Conservation (phyloP, 1,284 basidiomycete species). For the Ceraceosorus bombacis region DNA sequence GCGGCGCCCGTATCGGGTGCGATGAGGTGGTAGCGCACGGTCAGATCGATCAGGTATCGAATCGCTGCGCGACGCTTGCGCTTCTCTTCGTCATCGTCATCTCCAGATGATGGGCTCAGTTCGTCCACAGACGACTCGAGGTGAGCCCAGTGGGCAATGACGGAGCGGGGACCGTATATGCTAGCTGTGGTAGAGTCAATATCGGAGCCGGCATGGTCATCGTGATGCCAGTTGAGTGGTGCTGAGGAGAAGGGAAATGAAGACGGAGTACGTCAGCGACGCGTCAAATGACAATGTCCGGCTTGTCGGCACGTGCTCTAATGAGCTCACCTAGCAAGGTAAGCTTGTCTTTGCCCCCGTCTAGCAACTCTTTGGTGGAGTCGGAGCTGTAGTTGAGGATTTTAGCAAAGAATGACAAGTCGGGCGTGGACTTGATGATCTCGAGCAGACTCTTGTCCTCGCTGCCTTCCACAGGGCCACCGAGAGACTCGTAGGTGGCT, state of each 20-base stretch:
- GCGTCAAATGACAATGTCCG: not conserved
- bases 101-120: slow-evolving; percentile 6
- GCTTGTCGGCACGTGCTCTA: not conserved
- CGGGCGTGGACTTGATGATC: slow-evolving; percentile 22
- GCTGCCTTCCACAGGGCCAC: too few species aligned
- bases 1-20: slow-evolving; percentile 46
- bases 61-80: slow-evolving; percentile 54
- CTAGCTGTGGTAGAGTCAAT: slow-evolving; percentile 10
- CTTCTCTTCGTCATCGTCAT: slow-evolving; percentile 52
- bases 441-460: slow-evolving; percentile 30
- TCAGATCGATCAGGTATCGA: slow-evolving; percentile 55
- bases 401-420: slow-evolving; percentile 31
- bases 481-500: too few species aligned
- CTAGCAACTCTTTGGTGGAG: slow-evolving; percentile 29
- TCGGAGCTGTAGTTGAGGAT: slow-evolving; percentile 35
- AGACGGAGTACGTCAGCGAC: not conserved
- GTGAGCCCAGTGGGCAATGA: slow-evolving; percentile 12
- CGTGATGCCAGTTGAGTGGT: slow-evolving; percentile 35
- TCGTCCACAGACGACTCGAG: slow-evolving; percentile 22
- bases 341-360: slow-evolving; percentile 18
- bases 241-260: slow-evolving; percentile 9
- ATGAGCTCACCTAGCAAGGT: slow-evolving; percentile 22
- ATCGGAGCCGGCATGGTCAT: slow-evolving; percentile 16
- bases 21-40: slow-evolving; percentile 62
- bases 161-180: not conserved